phyloP scores from a whole-genome alignment of 805 yeast genomes.

The Kodamaea kakaduensis region DNA sequence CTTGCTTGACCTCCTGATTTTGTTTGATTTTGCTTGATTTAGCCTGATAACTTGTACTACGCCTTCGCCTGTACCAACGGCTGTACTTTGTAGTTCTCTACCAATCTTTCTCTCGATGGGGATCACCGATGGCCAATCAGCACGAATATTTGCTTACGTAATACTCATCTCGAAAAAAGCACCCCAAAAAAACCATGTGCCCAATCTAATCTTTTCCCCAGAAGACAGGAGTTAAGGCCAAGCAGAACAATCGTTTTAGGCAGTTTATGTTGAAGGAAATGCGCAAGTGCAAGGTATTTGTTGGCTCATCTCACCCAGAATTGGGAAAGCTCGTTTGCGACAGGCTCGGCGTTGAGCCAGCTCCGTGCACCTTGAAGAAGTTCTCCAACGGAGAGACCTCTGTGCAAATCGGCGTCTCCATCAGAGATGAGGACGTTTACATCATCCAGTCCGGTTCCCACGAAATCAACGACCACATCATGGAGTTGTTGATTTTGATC shows the following conservation, averaged over 20 bases:
- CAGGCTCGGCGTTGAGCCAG: slow-evolving; percentile 86
- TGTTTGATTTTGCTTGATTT: too few relatives aligned
- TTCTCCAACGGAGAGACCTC: slow-evolving; percentile 98
- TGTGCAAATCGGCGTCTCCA: slow-evolving; percentile 90
- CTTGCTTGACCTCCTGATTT: background rate
- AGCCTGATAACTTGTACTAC: too few relatives aligned
- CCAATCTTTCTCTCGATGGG: too few relatives aligned
- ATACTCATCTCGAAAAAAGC: slow-evolving; percentile 5
- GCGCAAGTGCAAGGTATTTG: slow-evolving; percentile 97
- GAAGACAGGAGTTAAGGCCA: background rate
- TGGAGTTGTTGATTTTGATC: slow-evolving; percentile 90
- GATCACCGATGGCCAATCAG: too few relatives aligned
- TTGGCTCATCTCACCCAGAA: slow-evolving; percentile 95
- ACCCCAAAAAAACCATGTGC: slow-evolving; percentile 2
- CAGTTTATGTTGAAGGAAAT: slow-evolving; percentile 33
- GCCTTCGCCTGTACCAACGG: too few relatives aligned
- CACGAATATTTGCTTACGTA: too few relatives aligned
- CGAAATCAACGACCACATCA: slow-evolving; percentile 85
- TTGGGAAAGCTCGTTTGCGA: slow-evolving; percentile 88
- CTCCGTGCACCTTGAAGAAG: slow-evolving; percentile 85
- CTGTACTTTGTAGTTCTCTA: too few relatives aligned
- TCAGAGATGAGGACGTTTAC: slow-evolving; percentile 95
- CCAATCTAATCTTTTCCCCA: background rate
- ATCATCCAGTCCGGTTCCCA: slow-evolving; percentile 87
- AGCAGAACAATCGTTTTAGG: too few relatives aligned